phyloP scores from a whole-genome alignment of 2,329 filamentous ascomycete genomes.

The Gnomoniopsis sp. region DNA sequence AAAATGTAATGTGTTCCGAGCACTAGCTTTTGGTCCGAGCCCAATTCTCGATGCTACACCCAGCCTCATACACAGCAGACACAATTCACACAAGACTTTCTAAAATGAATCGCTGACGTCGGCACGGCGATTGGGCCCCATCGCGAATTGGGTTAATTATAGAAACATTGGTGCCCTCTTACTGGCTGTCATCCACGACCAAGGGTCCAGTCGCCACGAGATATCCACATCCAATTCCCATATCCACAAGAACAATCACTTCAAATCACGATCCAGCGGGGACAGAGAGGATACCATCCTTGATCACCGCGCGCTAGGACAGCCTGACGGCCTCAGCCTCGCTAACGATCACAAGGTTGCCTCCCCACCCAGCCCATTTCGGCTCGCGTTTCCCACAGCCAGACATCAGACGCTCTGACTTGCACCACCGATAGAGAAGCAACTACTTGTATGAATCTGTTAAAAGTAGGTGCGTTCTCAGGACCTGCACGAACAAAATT shows the following conservation, averaged over 20 bases:
- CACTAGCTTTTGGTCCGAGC: no score
- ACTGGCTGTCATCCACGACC: neutral
- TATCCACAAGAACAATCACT: neutral
- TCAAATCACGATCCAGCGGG: no score
- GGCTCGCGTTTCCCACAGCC: neutral
- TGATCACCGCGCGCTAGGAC: neutral
- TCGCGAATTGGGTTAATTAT: slow-evolving; percentile 3
- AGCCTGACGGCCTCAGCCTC: neutral
- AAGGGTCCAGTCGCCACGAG: neutral
- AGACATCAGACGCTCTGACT: neutral
- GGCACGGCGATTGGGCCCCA: neutral
- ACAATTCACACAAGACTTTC: neutral
- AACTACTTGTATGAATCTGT: no score
- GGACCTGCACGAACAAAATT: no score
- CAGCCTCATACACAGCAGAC: no score
- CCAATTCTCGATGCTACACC: no score
- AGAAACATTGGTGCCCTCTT: neutral
- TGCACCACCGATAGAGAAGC: neutral
- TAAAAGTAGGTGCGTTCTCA: no score
- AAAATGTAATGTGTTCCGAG: no score
- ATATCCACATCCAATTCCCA: neutral
- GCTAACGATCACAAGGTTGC: neutral
- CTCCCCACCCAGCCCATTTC: neutral
- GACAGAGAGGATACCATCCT: no score
- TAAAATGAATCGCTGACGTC: neutral